phyloP scores from a whole-genome alignment of 805 yeast species.

The Brettanomyces anomalus region DNA sequence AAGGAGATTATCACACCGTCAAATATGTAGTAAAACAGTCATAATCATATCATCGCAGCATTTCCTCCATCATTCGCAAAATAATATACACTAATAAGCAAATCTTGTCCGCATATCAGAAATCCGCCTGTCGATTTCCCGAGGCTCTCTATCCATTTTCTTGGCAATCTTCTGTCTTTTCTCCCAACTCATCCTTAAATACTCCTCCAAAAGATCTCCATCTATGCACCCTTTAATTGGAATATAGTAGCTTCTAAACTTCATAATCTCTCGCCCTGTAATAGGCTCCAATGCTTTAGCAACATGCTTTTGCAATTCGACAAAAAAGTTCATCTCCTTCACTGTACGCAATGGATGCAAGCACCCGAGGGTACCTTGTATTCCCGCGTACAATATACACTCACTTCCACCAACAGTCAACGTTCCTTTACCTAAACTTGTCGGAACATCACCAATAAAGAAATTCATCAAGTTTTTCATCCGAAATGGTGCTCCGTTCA shows the following conservation, averaged over 20 bases:
- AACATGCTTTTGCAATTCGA: constrained; percentile 41
- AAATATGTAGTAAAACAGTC: too few species aligned
- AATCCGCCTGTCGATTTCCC: constrained; percentile 43
- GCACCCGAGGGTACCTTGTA: constrained; percentile 76
- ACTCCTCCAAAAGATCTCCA: constrained; percentile 77
- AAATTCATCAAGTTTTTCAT: constrained; percentile 47
- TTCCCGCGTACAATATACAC: constrained; percentile 58
- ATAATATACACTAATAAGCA: constrained; percentile 11
- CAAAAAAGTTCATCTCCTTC: constrained; percentile 53
- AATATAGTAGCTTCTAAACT: constrained; percentile 70
- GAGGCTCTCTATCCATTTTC: constrained; percentile 36
- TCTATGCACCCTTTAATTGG: constrained; percentile 74
- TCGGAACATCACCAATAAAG: constrained; percentile 62
- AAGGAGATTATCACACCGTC: too few species aligned
- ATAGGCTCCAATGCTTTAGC: constrained; percentile 29
- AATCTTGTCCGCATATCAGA: constrained; percentile 40
- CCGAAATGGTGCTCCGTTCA: constrained; percentile 46
- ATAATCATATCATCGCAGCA: too few species aligned
- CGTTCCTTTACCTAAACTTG: constrained; percentile 45
- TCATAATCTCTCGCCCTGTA: constrained; percentile 60
- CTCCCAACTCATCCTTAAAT: constrained; percentile 26
- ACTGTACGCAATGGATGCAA: constrained; percentile 57
- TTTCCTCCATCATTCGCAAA: too few species aligned
- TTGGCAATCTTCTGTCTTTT: constrained; percentile 30
- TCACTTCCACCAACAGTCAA: constrained; percentile 59